phyloP scores from a whole-genome alignment of 768 basidiomycete species.

The Sutorius australiensis region DNA sequence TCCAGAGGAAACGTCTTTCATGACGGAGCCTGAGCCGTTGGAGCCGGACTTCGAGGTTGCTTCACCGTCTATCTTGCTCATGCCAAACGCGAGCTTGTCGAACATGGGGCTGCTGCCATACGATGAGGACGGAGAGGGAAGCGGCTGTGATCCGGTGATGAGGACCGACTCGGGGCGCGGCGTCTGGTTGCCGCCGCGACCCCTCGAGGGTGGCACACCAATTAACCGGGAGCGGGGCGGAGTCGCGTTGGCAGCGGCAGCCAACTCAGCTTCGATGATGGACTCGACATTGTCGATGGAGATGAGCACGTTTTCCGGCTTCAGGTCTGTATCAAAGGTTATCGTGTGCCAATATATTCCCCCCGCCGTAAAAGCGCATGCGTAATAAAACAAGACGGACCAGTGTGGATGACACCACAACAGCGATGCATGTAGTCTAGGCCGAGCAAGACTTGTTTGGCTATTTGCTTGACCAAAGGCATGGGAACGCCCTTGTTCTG shows the following conservation, averaged over 20 bases:
- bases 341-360: background rate
- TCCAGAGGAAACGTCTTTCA: constrained; percentile 22
- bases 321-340: constrained; percentile 59
- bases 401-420: constrained; percentile 96
- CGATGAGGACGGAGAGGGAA: constrained; percentile 81
- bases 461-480: constrained; percentile 90
- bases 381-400: constrained; percentile 35
- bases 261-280: constrained; percentile 83
- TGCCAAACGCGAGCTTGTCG: constrained; percentile 88
- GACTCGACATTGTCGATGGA: constrained; percentile 95
- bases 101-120: constrained; percentile 67
- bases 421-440: constrained; percentile 97
- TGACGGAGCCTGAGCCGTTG: constrained; percentile 21
- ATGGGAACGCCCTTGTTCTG: constrained; percentile 98
- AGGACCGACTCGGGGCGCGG: constrained; percentile 77
- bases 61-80: constrained; percentile 79
- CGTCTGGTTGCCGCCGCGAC: constrained; percentile 94
- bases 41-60: constrained; percentile 35
- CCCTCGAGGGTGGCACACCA: constrained; percentile 90
- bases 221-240: constrained; percentile 61
- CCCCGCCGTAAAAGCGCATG: background rate
- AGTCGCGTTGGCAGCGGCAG: constrained; percentile 34
- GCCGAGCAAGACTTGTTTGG: constrained; percentile 92
- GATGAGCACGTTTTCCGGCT: constrained; percentile 97
- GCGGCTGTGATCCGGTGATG: constrained; percentile 91